phyloP scores from a whole-genome alignment of 331 rosid genomes.

The Malus hybrid region DNA sequence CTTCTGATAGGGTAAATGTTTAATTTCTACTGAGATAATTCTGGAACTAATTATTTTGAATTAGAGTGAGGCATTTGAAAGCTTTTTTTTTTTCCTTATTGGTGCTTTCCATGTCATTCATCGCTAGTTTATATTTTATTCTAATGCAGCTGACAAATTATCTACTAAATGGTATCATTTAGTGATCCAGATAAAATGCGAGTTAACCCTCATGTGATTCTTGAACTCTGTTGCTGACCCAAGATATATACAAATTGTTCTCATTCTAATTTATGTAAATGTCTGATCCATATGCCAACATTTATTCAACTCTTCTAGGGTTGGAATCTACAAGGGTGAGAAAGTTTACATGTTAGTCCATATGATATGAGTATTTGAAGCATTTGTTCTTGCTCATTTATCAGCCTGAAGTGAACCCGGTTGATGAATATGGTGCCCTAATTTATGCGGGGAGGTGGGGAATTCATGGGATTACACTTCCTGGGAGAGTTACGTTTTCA shows the following conservation, averaged over 20 bases:
- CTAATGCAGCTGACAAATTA: neutral
- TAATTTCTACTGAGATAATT: neutral
- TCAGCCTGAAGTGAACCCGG: slow-evolving; percentile 62
- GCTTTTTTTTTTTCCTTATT: neutral
- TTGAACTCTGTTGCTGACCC: neutral
- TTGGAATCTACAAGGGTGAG: neutral
- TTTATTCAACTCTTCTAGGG: neutral
- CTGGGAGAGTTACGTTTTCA: slow-evolving; percentile 93
- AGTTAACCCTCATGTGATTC: neutral
- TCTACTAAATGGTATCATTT: neutral
- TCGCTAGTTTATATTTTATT: neutral
- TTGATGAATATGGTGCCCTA: slow-evolving; percentile 91
- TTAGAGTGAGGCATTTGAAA: neutral
- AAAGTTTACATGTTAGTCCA: neutral
- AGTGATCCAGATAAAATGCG: neutral
- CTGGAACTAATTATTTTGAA: neutral
- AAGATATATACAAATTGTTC: neutral
- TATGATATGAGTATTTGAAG: slow-evolving; percentile 13
- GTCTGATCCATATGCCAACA: neutral
- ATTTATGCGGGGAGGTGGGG: slow-evolving; percentile 95
- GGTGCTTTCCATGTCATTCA: neutral
- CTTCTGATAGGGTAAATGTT: neutral
- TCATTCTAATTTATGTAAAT: neutral
- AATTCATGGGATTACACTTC: slow-evolving; percentile 75
- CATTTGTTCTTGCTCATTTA: slow-evolving; percentile 11